These are phyloP conservation scores for Lophiostoma macrostomum DNA, from an alignment of 495 filamentous ascomycete species.

Conservation along the genomic window DNA sequence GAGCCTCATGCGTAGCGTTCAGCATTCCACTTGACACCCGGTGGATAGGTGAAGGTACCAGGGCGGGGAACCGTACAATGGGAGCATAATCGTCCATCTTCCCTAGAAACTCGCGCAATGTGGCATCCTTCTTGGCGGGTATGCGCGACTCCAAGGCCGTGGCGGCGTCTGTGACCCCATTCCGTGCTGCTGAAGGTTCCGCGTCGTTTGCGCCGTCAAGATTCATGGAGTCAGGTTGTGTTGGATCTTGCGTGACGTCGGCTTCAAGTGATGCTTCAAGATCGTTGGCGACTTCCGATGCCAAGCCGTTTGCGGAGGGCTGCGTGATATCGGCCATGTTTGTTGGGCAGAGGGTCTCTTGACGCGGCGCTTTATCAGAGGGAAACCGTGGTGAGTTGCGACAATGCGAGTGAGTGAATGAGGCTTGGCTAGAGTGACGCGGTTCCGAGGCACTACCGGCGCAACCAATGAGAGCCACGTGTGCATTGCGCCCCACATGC, in stretches of 20 bases:
- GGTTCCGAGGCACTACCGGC: too few species aligned
- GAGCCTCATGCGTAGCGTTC: too few species aligned
- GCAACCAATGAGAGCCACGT: too few species aligned
- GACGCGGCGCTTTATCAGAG: too few species aligned
- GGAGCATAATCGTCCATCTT: constrained; percentile 99
- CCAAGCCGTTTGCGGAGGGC: constrained; percentile 6
- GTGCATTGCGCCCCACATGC: too few species aligned
- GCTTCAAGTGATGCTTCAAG: constrained; percentile 35
- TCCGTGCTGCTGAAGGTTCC: constrained; percentile 16
- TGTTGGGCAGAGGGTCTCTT: too few species aligned
- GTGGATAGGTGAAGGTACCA: not conserved
- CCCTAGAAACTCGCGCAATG: constrained; percentile 79
- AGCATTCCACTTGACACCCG: too few species aligned
- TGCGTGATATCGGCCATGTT: constrained; percentile 27
- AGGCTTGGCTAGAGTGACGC: too few species aligned
- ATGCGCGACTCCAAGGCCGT: constrained; percentile 43
- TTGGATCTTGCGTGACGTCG: constrained; percentile 27
- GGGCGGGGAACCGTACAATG: constrained; percentile 61
- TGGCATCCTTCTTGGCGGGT: constrained; percentile 83
- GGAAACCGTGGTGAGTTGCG: too few species aligned
- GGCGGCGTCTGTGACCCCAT: constrained; percentile 17
- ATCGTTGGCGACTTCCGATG: constrained; percentile 23
- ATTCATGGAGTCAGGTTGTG: constrained; percentile 33
- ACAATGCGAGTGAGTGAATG: too few species aligned
- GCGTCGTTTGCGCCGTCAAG: constrained; percentile 35